phyloP scores from a whole-genome alignment of 176 grass and related monocot species.

The Carex littledalei region DNA sequence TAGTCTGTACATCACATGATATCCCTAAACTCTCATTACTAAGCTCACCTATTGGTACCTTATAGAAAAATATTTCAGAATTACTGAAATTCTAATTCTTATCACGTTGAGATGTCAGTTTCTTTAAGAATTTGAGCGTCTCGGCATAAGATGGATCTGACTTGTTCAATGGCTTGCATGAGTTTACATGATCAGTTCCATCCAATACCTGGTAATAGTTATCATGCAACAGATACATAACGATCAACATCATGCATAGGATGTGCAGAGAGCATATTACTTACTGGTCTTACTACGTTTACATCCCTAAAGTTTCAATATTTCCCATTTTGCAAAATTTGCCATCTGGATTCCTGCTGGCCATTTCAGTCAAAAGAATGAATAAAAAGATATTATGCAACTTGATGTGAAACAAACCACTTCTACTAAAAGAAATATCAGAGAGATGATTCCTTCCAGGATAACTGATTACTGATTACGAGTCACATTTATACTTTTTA shows the following conservation, averaged over 20 bases:
- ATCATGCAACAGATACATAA: background rate
- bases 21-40: slow-evolving; percentile 1
- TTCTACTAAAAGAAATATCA: background rate
- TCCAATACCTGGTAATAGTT: slow-evolving; percentile 46
- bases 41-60: background rate
- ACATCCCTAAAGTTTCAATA: background rate
- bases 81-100: slow-evolving; percentile 8
- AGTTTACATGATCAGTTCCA: slow-evolving; percentile 90
- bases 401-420: background rate
- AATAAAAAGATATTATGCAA: background rate
- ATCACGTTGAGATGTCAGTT: slow-evolving; percentile 25
- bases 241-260: background rate
- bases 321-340: background rate
- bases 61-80: background rate
- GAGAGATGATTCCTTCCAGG: background rate
- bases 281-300: background rate
- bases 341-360: background rate
- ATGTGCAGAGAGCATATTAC: background rate
- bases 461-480: background rate
- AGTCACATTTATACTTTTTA: background rate
- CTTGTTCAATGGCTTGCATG: slow-evolving; percentile 84
- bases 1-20: slow-evolving; percentile 20
- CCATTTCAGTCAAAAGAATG: background rate
- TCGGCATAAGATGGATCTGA: slow-evolving; percentile 79
- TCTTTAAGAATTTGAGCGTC: slow-evolving; percentile 81